Evolutionary conservation across 495 filamentous ascomycete species (phyloP), one percentile per base, ranked within the genome.

Genomic region (Glonium stellatum): DNA sequence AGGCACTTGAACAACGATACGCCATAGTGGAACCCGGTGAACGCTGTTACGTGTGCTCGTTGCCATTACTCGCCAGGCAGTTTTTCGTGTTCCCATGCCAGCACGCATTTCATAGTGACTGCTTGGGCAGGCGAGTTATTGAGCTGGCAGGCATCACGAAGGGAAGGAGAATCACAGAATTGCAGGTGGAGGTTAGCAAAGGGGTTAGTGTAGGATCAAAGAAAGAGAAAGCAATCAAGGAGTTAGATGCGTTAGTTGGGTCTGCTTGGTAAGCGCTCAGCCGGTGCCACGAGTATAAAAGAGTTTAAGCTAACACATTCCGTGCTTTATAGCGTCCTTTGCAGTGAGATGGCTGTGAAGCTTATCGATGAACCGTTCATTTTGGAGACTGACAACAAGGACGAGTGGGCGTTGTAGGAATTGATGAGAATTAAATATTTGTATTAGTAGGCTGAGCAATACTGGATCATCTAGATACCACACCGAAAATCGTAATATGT

Each of bases 71-170:
- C 18, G 88, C 85, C 62, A 77, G 92, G 58, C 89, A 95, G 70
- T 98, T 97, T 75, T 98, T 96, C 61, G 93, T 97, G 11, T 98
- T 97, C 69, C 92, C 93, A 0, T 98, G 93, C 71, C 93, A 97
- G 76, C 93, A 98, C 73, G 90, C 90, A 19, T 97, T 97, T 65
- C 93, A 98, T 70, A 89, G 87, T 60, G 93, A 97, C 67, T 98
- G 95, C 70, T 71, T 97, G 19, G 92, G 87, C 0, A 83, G 80
- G 65, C 86, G 87, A 65, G 90, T 97, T 0, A 76, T 96, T 48
- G 88, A 91, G 61, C 79, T 84, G 62, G 83, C 83, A 0, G 82
- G 84, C 2, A 78, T 87, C 25, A 87, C 82, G 23, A 92, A 87
- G 77, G 85, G 83, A 36, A 82, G 83, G 72, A 79, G 88, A 67